Percentiles rank a stretch among this genome's conserved stretches.
phyloP scores from a whole-genome alignment of 768 basidiomycete species.

The Tylopilus sp. region DNA sequence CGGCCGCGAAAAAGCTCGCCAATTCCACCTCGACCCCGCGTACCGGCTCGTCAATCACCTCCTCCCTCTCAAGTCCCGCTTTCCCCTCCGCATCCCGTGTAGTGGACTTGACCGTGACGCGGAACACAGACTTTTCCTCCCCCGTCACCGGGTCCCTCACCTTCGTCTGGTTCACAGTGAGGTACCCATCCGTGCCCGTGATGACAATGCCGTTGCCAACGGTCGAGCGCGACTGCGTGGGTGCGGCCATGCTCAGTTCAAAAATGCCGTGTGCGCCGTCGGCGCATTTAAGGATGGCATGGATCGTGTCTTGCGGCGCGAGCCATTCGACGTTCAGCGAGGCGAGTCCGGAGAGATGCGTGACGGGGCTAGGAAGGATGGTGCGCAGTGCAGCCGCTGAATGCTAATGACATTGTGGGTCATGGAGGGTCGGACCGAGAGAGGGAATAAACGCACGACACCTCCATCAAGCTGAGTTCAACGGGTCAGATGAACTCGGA shows the following conservation, averaged over 20 bases:
- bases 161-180: constrained; percentile 41
- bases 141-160: constrained; percentile 25
- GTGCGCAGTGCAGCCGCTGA: constrained; percentile 60
- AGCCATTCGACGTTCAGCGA: constrained; percentile 70
- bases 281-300: constrained; percentile 43
- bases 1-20: constrained; percentile 54
- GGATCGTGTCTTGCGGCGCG: constrained; percentile 77
- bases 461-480: constrained; percentile 66
- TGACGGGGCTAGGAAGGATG: constrained; percentile 50
- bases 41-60: constrained; percentile 42
- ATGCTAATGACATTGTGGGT: constrained; percentile 41
- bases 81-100: constrained; percentile 20
- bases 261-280: constrained; percentile 58
- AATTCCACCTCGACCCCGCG: constrained; percentile 58
- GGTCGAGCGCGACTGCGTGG: constrained; percentile 39
- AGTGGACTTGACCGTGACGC: constrained; percentile 37
- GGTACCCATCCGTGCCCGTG: constrained; percentile 61
- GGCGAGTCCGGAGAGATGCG: constrained; percentile 58
- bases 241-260: constrained; percentile 62
- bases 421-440: neutral
- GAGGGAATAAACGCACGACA: constrained; percentile 47
- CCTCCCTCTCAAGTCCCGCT: constrained; percentile 36
- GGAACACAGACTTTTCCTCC: constrained; percentile 26
- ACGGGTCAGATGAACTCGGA: neutral
- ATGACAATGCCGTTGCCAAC: constrained; percentile 37